Conservation (phyloP, 192 early-diverging fungal genomes). For the Mortierella hygrophila region DNA sequence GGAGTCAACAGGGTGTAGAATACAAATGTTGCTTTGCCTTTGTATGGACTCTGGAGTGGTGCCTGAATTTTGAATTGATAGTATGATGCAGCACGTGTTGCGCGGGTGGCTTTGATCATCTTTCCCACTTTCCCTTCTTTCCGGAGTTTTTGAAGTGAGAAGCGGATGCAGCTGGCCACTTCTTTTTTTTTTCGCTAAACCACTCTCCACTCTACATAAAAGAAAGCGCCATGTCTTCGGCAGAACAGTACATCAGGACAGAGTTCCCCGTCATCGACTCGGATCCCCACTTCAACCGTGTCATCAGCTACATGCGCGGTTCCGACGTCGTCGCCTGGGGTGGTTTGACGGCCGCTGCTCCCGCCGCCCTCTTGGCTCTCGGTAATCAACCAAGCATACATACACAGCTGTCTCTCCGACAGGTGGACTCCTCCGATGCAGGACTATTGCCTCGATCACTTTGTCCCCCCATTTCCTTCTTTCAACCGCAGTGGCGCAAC, state of each 20-base stretch:
- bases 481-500: background rate
- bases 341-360: constrained; percentile 74
- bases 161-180: background rate
- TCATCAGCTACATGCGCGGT: constrained; percentile 90
- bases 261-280: constrained; percentile 90
- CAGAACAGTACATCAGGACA: constrained; percentile 63
- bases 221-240: constrained; percentile 32
- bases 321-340: constrained; percentile 80
- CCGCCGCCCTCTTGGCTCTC: constrained; percentile 79
- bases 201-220: constrained; percentile 11
- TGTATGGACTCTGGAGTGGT: background rate
- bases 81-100: background rate
- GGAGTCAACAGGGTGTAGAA: too few relatives aligned
- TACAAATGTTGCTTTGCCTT: too few relatives aligned
- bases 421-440: background rate
- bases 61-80: background rate
- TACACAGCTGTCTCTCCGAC: background rate
- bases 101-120: background rate
- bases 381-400: constrained; percentile 63
- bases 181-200: background rate
- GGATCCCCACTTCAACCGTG: constrained; percentile 91
- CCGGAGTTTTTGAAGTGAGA: background rate
- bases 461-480: background rate
- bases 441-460: background rate
- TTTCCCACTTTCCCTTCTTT: background rate